Base-by-base conservation (phyloP, 371 early-diverging fungal species). In the Gilbertella persicaria region DNA sequence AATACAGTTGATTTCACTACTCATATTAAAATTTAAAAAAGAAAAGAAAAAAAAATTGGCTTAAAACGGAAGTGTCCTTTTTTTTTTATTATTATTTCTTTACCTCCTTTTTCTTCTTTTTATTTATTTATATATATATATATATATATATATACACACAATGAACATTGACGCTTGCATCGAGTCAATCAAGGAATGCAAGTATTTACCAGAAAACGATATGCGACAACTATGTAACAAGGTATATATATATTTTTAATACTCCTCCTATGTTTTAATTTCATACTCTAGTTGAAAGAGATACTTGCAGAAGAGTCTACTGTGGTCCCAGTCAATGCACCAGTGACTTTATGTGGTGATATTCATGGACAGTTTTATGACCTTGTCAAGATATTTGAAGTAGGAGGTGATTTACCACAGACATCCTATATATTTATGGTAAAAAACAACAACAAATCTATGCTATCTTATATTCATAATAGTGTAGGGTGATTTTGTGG, bases 351-450 rank as follows among this genome's bases (percentile, higher is more conserved):
- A 33, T 97, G 97, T 75, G 96, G 99, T 47, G 95, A 98, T 73
- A 95, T 98, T 50, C 99, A 98, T 73, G 99, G 99, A n/a, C 99
- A 99, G 71, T 99, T 99, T 72, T 96, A 94, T 69, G 99, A 99
- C 73, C 78, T 96, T 60, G 65, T 98, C 62, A 97, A 99, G 74
- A 86, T 99, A 28, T 98, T 99, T 68, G 89, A 94, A 52, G 96
- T 97, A 12, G 99, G 98, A 26, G 99, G 99, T 14, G 91, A 96
- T 65, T 83, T 97, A 17, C 97, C 99, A 7, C 83, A 88, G 48
- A 98, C 97, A 16, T 96, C 93, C 63, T 99, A 99, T 78, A 92
- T 97, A 56, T 98, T 98, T 69, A 97, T 99, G 97, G 77, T 73
- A 64, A 45, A 29, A 23, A 19, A 28, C 8, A 10, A 19, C 6